Evolutionary conservation across 1,284 basidiomycete species (phyloP).

Genomic region (Mycena citricolor): DNA sequence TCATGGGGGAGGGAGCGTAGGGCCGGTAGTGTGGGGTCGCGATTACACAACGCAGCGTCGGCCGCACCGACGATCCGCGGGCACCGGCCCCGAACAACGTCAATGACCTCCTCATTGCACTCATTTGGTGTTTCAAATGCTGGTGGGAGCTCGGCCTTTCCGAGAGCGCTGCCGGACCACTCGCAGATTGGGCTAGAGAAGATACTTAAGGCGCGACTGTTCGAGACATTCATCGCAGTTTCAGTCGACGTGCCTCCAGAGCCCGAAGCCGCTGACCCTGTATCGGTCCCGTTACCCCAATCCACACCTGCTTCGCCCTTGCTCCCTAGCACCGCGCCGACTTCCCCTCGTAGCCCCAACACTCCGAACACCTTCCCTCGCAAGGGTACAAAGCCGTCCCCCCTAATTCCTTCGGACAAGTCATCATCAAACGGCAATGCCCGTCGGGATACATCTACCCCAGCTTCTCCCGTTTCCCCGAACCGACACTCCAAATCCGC

Average conservation of each 20-base stretch:
- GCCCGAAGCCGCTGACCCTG: constrained; percentile 16
- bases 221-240: constrained; percentile 73
- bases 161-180: constrained; percentile 49
- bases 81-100: constrained; percentile 49
- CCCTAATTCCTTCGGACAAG: constrained; percentile 21
- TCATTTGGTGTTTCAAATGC: constrained; percentile 24
- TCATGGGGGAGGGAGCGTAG: constrained; percentile 30
- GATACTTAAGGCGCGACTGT: constrained; percentile 67
- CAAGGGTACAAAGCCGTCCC: constrained; percentile 25
- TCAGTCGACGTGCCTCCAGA: constrained; percentile 33
- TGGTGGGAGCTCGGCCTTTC: constrained; percentile 22
- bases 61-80: constrained; percentile 35
- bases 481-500: constrained; percentile 20
- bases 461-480: constrained; percentile 14
- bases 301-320: constrained; percentile 19
- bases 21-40: constrained; percentile 25
- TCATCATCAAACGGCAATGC: constrained; percentile 1
- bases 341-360: constrained; percentile 20
- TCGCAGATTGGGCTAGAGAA: constrained; percentile 69
- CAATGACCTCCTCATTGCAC: constrained; percentile 46
- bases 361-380: constrained; percentile 2
- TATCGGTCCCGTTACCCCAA: too few species aligned
- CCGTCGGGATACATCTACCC: constrained; percentile 14
- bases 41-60: constrained; percentile 20
- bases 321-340: constrained; percentile 19